Conservation (phyloP, 441 rosid species). For the Sinapis alba region DNA sequence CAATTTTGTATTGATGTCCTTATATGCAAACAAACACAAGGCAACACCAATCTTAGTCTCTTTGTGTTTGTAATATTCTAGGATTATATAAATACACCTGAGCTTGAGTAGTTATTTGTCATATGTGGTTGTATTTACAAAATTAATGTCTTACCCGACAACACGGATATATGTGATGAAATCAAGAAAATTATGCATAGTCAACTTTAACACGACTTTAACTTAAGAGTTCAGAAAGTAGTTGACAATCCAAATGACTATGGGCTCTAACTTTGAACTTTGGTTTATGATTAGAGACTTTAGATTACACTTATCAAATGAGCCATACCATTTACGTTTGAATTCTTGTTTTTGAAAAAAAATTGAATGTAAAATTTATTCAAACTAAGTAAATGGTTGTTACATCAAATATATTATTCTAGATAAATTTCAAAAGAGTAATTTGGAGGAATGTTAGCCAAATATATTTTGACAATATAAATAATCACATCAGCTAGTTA, state of each 20-base stretch:
- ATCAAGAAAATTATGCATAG: conserved; percentile 25
- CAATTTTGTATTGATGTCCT: conserved; percentile 30
- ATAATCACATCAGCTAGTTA: not conserved
- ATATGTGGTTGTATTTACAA: conserved; percentile 34
- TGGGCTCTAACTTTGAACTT: conserved; percentile 6
- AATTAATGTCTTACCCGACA: conserved; percentile 34
- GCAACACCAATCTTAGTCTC: conserved; percentile 38
- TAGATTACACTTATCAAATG: not conserved
- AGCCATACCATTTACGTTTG: not conserved
- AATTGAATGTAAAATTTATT: not conserved
- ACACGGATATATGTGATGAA: conserved; percentile 24
- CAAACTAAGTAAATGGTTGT: not conserved
- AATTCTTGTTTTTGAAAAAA: not conserved
- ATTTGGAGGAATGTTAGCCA: not conserved
- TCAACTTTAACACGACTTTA: conserved; percentile 36
- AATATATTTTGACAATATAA: not conserved
- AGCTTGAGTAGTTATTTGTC: conserved; percentile 29
- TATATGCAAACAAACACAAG: conserved; percentile 39
- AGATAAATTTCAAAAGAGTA: not conserved
- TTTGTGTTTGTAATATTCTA: conserved; percentile 39
- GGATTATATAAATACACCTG: conserved; percentile 16
- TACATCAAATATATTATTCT: not conserved
- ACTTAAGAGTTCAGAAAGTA: not conserved
- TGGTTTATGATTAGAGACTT: not conserved
- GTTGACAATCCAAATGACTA: not conserved